These are phyloP conservation scores for Phytophthora aleatoria DNA, from an alignment of 352 stramenopile genomes.

Conservation along the genomic window DNA sequence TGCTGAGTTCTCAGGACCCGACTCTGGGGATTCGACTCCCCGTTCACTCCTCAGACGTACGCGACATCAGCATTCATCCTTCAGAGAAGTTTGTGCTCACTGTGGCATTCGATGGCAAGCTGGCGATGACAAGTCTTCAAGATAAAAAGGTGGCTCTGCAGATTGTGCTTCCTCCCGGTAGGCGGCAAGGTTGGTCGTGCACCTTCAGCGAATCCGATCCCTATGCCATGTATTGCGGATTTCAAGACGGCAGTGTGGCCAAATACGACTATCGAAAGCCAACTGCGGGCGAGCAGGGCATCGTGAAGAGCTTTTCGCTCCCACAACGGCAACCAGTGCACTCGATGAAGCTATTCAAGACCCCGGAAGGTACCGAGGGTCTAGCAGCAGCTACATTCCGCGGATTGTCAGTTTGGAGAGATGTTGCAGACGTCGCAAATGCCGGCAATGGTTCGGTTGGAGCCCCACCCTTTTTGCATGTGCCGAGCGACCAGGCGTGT, in stretches of 20 bases:
- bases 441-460: slow-evolving; percentile 13
- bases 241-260: slow-evolving; percentile 53
- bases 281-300: slow-evolving; percentile 20
- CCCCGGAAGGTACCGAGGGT: slow-evolving; percentile 30
- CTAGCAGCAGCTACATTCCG: slow-evolving; percentile 53
- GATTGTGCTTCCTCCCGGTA: slow-evolving; percentile 37
- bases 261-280: slow-evolving; percentile 62
- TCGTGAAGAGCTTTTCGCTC: slow-evolving; percentile 42
- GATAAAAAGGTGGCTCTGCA: slow-evolving; percentile 49
- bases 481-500: slow-evolving; percentile 32
- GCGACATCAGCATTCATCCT: slow-evolving; percentile 55
- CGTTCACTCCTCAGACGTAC: slow-evolving; percentile 53
- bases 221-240: slow-evolving; percentile 56
- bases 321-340: slow-evolving; percentile 61
- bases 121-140: slow-evolving; percentile 51
- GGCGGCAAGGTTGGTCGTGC: slow-evolving; percentile 65
- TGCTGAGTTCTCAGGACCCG: slow-evolving; percentile 47
- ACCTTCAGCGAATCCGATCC: slow-evolving; percentile 42
- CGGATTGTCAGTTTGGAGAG: slow-evolving; percentile 46
- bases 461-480: slow-evolving; percentile 24
- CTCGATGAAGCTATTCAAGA: slow-evolving; percentile 45
- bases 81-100: slow-evolving; percentile 42
- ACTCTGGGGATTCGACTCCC: slow-evolving; percentile 34
- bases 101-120: slow-evolving; percentile 66
- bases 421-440: slow-evolving; percentile 17